Base-by-base conservation (phyloP, 2,329 filamentous ascomycete genomes). In the Alternaria gansuensis region DNA sequence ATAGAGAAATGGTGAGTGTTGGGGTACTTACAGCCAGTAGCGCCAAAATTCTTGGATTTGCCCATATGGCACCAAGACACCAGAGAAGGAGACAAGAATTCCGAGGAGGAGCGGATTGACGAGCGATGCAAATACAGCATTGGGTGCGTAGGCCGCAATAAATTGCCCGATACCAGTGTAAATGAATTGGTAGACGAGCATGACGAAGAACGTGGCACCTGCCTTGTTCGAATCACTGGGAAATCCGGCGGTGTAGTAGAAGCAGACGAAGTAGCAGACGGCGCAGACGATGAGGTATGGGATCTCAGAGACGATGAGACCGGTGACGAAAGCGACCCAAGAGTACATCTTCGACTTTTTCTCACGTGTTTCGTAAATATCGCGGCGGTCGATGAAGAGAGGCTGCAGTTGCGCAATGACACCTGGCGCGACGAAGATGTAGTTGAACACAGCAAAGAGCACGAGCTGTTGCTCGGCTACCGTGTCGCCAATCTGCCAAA, bases 1-100 rank as follows among this genome's bases (percentile, higher is more conserved):
- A 17, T 17, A 17, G 17, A 17, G 17, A 17, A 17, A 6, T 26
- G 6, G 40, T 43, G 11, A 14, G n/a, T 3, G 3, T n/a, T 4
- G 13, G 14, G 23, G 7, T 43, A 43, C 40, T 43, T 43, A 43
- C 40, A 78, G 53, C 77, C 78, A 80, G 69, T 78, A 79, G 14
- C 72, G 57, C 90, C 90, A 94, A 82, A 93, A 93, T 2, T 84
- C 80, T 0, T 90, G 89, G 23, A 94, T 83, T 3, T 80, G 78
- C 5, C 78, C 74, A 1, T 89, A 88, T 1, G 81, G 80, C 34
- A 87, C 87, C 58, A 95, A 83, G 40, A 95, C 88, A 81, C 72
- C 72, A 37, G 69, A 73, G 59, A 74, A 75, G 5, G 63, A 67
- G 31, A 71, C 60, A 1, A 74, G 58, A 3, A 58, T 52, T 40